A percentile compares a stretch with the other conserved stretches of the same genome.
Conservation (phyloP, 2,329 filamentous ascomycete genomes). For the Atkinsonella hypoxylon region DNA sequence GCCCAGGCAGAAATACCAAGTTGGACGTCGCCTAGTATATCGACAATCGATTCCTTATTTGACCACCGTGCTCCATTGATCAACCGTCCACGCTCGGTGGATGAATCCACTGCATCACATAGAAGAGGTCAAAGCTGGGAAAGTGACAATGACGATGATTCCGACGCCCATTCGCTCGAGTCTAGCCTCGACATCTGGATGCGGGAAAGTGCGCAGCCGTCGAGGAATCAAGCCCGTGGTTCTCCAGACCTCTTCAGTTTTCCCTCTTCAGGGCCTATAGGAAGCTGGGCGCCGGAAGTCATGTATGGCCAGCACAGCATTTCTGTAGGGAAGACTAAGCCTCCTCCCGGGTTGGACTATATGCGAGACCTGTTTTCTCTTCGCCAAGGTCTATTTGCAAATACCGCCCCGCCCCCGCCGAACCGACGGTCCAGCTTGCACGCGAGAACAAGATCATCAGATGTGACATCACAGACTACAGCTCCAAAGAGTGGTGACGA, state of each 20-base stretch:
- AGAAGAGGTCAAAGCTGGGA: constrained; percentile 31
- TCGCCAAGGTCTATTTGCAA: constrained; percentile 26
- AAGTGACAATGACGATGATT: constrained; percentile 30
- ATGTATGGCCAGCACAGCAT: constrained; percentile 29
- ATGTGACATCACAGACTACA: constrained; percentile 9
- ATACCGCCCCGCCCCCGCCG: constrained; percentile 33
- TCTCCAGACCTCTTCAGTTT: constrained; percentile 46
- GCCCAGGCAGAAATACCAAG: neutral
- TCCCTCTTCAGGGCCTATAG: constrained; percentile 24
- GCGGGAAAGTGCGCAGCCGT: constrained; percentile 36
- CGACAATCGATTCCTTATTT: constrained; percentile 7
- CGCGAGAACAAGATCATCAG: constrained; percentile 28
- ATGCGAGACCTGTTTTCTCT: constrained; percentile 34
- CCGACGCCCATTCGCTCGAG: constrained; percentile 28
- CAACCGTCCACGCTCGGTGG: constrained; percentile 33
- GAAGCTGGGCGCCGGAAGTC: constrained; percentile 34
- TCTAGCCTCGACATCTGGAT: constrained; percentile 48
- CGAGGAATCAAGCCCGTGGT: constrained; percentile 14
- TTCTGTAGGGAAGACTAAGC: constrained; percentile 13
- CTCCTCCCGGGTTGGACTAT: constrained; percentile 24
- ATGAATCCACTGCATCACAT: constrained; percentile 31
- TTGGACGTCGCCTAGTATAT: constrained; percentile 4
- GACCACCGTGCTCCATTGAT: constrained; percentile 14
- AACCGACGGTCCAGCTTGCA: constrained; percentile 42
- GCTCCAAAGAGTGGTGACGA: constrained; percentile 6